Conservation (phyloP, 768 basidiomycete genomes). For the Lactarius akahatsu region DNA sequence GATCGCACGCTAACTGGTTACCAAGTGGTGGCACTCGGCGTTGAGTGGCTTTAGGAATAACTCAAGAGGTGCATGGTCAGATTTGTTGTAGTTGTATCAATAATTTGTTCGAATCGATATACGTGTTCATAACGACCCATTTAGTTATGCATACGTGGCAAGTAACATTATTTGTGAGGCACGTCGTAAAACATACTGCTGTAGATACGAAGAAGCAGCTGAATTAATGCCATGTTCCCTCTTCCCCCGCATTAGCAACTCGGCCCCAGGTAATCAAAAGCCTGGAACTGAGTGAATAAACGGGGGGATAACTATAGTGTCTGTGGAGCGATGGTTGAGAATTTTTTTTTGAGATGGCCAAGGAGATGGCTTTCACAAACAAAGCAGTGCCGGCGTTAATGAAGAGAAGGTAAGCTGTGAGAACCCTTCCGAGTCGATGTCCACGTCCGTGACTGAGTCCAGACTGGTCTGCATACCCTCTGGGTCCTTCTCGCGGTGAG, state of each 20-base stretch:
- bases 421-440: neutral
- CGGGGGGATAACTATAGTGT: neutral
- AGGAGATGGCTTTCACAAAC: neutral
- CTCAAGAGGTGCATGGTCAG: neutral
- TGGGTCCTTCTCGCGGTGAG: neutral
- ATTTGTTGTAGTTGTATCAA: neutral
- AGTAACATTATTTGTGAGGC: conserved; percentile 11
- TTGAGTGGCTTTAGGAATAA: neutral
- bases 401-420: neutral
- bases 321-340: too few relatives aligned
- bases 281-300: conserved; percentile 25
- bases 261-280: conserved; percentile 16
- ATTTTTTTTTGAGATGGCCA: too few relatives aligned
- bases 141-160: neutral
- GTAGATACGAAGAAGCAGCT: conserved; percentile 21
- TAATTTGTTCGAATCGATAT: neutral
- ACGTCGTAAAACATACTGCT: conserved; percentile 25
- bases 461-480: neutral
- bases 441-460: neutral
- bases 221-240: conserved; percentile 24
- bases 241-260: conserved; percentile 28
- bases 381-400: neutral
- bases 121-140: neutral
- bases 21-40: neutral
- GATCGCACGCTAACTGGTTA: neutral